Base-by-base conservation (phyloP, 768 basidiomycete species). In the Hericium coralloides region DNA sequence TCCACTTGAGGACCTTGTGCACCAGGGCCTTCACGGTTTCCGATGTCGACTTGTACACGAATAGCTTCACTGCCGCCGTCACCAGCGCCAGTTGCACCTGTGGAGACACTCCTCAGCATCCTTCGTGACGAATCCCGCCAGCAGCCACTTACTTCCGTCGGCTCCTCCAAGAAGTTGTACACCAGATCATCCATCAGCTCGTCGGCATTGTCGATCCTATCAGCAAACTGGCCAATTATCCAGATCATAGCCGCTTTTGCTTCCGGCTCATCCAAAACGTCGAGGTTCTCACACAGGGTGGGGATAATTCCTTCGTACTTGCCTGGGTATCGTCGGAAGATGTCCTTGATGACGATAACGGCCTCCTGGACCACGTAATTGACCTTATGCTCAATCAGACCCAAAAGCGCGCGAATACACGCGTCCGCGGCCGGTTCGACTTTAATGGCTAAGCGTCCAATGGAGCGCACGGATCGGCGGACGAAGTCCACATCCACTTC, bases 401-500 rank as follows among this genome's bases (percentile, higher is more conserved):
- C 74, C 41, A 99, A 81, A 45, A 99, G 75, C 0, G 87, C 85
- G 62, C 89, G 77, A 64, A 98, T 98, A 73, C 95, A 98, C 49
- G 76, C 80, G 70, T 98, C 92, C 31, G 95, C 85, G 12, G 93
- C 90, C 12, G 80, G 74, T 63, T 92, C 82, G 55, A 99, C 92
- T 72, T 98, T 98, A 80, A 98, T 98, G 15, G 97, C 95, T n/a
- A 98, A 74, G 20, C 95, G 87, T 8, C 97, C 97, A 60, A 99
- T 95, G 3, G 95, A 97, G 31, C 97, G 84, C 25, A 99, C 97
- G 9, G 95, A 90, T 72, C 98, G 98, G 48, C 97, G 85, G 36
- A 98, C 95, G 67, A 98, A 98, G 72, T 99, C 97, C 60, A 99
- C 79, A 66, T 99, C 97, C 15, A 98, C 95, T 70, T 99, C 97